Evolutionary conservation across 2,329 filamentous ascomycete species (phyloP).

Genomic region (Tolypocladium nubicola): DNA sequence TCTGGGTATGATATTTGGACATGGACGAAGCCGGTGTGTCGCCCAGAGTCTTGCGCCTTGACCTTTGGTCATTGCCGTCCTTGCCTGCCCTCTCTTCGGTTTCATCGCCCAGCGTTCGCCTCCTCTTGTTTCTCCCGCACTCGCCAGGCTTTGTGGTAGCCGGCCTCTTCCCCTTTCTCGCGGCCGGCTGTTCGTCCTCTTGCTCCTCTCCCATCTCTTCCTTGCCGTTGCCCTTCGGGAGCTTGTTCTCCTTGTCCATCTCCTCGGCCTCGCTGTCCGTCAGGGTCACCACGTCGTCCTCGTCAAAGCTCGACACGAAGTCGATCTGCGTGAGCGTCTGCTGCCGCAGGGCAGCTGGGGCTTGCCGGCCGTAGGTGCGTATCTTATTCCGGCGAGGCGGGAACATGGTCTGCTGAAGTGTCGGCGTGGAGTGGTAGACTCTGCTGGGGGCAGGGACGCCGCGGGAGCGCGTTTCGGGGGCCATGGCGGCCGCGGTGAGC

Average conservation of each 20-base stretch:
- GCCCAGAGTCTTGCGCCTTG: constrained; percentile 20
- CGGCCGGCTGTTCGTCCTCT: constrained; percentile 12
- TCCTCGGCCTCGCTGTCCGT: constrained; percentile 17
- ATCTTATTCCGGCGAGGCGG: constrained; percentile 21
- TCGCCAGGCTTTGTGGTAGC: not conserved
- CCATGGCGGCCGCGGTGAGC: constrained; percentile 13
- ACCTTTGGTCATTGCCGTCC: constrained; percentile 6
- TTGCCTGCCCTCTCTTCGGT: constrained; percentile 9
- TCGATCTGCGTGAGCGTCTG: constrained; percentile 33
- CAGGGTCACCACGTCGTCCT: constrained; percentile 12
- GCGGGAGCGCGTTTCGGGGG: constrained; percentile 26
- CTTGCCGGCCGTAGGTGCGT: constrained; percentile 22
- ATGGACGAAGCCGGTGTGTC: constrained; percentile 17
- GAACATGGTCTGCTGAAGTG: constrained; percentile 28
- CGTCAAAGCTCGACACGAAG: constrained; percentile 23
- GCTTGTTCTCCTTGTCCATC: constrained; percentile 10
- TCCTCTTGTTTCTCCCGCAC: constrained; percentile 9
- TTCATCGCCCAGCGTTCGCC: constrained; percentile 17
- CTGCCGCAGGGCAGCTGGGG: constrained; percentile 20
- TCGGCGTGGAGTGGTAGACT: constrained; percentile 26
- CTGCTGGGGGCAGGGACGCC: constrained; percentile 23
- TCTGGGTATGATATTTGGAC: constrained; percentile 29
- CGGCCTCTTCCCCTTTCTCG: constrained; percentile 12
- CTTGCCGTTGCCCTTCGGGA: not conserved
- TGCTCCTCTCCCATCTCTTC: constrained; percentile 1